Conservation (phyloP, 2,329 filamentous ascomycete genomes). For the Xylariaceae sp. region DNA sequence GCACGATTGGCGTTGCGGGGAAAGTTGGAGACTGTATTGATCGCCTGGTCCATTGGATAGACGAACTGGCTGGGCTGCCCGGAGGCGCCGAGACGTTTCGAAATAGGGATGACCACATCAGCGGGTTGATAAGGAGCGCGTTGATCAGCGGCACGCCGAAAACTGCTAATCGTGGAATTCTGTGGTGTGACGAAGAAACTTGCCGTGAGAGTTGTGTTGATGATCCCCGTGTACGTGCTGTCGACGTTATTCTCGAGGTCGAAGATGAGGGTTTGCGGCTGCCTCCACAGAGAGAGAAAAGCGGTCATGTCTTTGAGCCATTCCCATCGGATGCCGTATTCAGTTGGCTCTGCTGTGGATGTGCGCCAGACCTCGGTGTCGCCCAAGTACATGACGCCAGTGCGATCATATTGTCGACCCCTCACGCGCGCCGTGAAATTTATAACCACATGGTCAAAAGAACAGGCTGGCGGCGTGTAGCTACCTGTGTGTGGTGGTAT, state of each 20-base stretch:
- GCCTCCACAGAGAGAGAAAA: constrained; percentile 64
- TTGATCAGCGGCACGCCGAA: too few species aligned
- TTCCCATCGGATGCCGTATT: constrained; percentile 65
- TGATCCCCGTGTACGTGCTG: constrained; percentile 65
- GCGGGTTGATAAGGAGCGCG: constrained; percentile 44
- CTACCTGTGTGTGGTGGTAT: constrained; percentile 41
- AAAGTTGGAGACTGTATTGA: constrained; percentile 51
- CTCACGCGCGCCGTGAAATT: constrained; percentile 70
- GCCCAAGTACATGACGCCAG: constrained; percentile 70
- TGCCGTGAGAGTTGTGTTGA: constrained; percentile 70
- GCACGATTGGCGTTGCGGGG: constrained; percentile 65
- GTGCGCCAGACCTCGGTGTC: constrained; percentile 80
- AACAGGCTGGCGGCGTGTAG: constrained; percentile 63
- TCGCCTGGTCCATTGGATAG: constrained; percentile 59
- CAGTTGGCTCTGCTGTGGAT: constrained; percentile 74
- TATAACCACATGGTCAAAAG: constrained; percentile 70
- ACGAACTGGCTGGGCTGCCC: constrained; percentile 62
- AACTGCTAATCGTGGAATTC: too few species aligned
- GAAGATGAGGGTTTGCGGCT: constrained; percentile 71
- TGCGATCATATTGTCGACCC: constrained; percentile 71
- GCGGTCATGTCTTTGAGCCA: constrained; percentile 76
- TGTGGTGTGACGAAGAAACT: constrained; percentile 55
- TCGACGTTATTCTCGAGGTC: constrained; percentile 72
- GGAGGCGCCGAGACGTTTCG: constrained; percentile 46
- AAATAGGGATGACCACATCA: constrained; percentile 65